phyloP scores from a whole-genome alignment of 208 protist genomes.

The Trypanosoma scelopori region DNA sequence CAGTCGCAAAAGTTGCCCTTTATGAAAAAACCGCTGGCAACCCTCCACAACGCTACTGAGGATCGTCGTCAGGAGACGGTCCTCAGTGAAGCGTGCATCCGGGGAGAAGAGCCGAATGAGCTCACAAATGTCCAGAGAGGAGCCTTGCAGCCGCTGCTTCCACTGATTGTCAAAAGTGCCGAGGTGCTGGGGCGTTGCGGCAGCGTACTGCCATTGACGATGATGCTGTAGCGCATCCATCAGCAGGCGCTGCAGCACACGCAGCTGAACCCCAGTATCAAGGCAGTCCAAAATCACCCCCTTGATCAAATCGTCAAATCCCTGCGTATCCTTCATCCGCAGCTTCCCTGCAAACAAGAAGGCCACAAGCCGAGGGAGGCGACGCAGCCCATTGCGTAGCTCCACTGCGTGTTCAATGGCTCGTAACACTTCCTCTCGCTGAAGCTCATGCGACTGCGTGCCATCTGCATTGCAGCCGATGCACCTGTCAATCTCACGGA shows the following conservation, averaged over 20 bases:
- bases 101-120: slow-evolving; percentile 12
- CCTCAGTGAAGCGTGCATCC: not conserved
- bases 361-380: slow-evolving; percentile 11
- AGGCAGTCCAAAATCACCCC: not conserved
- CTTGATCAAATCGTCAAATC: not conserved
- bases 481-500: slow-evolving; percentile 7
- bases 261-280: not conserved
- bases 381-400: slow-evolving; percentile 6
- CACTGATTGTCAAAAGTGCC: not conserved
- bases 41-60: slow-evolving; percentile 11
- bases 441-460: not conserved
- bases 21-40: slow-evolving; percentile 2
- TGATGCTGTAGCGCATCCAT: not conserved
- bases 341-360: slow-evolving; percentile 12
- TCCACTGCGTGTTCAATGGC: slow-evolving; percentile 19
- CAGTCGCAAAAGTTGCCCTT: not conserved
- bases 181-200: not conserved
- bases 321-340: not conserved
- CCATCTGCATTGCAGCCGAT: not conserved
- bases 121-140: slow-evolving; percentile 5
- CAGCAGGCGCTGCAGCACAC: slow-evolving; percentile 6
- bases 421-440: not conserved
- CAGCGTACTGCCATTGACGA: not conserved
- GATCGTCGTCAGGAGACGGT: not conserved
- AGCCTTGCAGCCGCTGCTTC: not conserved